Percentiles rank a stretch among this genome's conserved stretches.
phyloP scores from a whole-genome alignment of 306 rosid species.

The Echinosophora koreensis region DNA sequence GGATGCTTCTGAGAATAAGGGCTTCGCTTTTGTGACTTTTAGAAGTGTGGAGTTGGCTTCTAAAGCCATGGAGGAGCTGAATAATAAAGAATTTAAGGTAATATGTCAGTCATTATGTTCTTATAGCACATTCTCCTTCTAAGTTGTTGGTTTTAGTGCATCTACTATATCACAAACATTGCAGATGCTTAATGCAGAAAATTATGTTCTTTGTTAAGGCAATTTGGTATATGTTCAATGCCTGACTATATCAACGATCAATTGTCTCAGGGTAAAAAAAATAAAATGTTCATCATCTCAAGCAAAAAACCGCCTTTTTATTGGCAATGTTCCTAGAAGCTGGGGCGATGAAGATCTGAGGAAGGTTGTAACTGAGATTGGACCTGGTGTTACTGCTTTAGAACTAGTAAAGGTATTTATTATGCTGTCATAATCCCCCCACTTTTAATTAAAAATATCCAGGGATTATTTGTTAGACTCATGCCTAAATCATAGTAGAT shows the following conservation, averaged over 20 bases:
- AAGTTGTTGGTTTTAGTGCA: conserved; percentile 8
- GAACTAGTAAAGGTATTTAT: conserved; percentile 88
- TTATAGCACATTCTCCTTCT: conserved; percentile 11
- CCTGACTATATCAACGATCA: conserved; percentile 40
- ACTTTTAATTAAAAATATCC: conserved; percentile 16
- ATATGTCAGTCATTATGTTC: conserved; percentile 8
- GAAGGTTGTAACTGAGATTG: conserved; percentile 75
- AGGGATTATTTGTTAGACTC: conserved; percentile 1
- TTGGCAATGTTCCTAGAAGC: conserved; percentile 93
- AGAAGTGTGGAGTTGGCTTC: conserved; percentile 82
- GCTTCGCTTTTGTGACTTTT: conserved; percentile 90
- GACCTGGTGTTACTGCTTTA: conserved; percentile 88
- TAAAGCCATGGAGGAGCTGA: conserved; percentile 85
- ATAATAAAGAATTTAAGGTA: conserved; percentile 85
- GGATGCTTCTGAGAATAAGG: conserved; percentile 78
- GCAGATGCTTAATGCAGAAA: conserved; percentile 22
- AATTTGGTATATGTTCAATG: conserved; percentile 27
- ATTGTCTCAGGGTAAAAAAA: conserved; percentile 74
- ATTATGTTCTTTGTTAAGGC: conserved; percentile 11
- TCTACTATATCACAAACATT: conserved; percentile 33
- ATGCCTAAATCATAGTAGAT: conserved; percentile 16
- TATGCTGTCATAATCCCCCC: conserved; percentile 6
- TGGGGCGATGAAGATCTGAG: conserved; percentile 89
- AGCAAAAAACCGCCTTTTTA: conserved; percentile 95
- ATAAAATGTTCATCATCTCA: conserved; percentile 91